These are phyloP conservation scores for Globisporangium parvum DNA, from an alignment of 352 stramenopile species.

Conservation along the genomic window DNA sequence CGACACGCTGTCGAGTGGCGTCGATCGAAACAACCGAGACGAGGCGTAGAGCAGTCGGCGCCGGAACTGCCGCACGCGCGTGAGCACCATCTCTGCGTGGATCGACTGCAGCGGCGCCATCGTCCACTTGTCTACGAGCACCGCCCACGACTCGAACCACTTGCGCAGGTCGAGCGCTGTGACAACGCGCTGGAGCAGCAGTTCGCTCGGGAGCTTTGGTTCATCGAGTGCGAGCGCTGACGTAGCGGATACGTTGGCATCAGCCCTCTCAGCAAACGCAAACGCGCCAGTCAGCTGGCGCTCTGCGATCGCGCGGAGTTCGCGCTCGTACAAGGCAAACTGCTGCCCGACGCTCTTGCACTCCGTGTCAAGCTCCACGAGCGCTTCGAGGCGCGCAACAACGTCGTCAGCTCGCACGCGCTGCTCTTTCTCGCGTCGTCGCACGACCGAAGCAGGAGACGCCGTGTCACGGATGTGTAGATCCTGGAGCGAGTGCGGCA, in stretches of 20 bases:
- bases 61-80: constrained; percentile 52
- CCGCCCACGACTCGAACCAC: constrained; percentile 48
- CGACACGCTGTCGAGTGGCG: constrained; percentile 6
- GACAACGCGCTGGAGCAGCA: constrained; percentile 45
- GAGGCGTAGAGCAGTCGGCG: constrained; percentile 37
- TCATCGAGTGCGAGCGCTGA: background rate
- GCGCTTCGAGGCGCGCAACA: constrained; percentile 36
- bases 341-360: constrained; percentile 29
- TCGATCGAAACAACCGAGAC: constrained; percentile 20
- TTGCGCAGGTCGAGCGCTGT: constrained; percentile 47
- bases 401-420: constrained; percentile 12
- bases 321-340: constrained; percentile 39
- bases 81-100: constrained; percentile 43
- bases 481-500: constrained; percentile 1
- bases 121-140: constrained; percentile 42
- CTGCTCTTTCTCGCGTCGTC: background rate
- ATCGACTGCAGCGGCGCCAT: constrained; percentile 26
- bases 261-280: background rate
- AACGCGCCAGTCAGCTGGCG: background rate
- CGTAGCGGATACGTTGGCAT: background rate
- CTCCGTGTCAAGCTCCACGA: constrained; percentile 45
- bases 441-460: background rate
- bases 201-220: constrained; percentile 33
- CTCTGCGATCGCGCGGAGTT: constrained; percentile 34
- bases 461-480: background rate